Base-by-base conservation (phyloP, 192 early-diverging fungal genomes). In the Coemansia sp. region DNA sequence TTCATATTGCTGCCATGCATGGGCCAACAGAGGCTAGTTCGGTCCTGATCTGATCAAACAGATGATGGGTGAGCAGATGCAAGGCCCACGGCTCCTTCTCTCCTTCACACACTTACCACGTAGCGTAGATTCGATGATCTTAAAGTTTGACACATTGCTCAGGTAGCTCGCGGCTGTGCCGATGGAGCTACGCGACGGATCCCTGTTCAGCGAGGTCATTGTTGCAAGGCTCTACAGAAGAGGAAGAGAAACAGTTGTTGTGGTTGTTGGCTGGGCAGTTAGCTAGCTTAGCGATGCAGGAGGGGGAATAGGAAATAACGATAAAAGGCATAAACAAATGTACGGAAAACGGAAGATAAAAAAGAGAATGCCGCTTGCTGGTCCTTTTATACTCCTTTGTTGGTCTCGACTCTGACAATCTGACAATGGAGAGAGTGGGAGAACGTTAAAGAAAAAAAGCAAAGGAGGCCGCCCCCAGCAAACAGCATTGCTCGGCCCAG, bases 101-200 rank as follows among this genome's bases (percentile, higher is more conserved):
- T 32, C 32, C 4, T 32, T 32, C 32, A 25, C n/a, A 8, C 58
- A 80, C 84, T 77, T 85, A 92, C 92, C 93, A 71, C 96, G 86
- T 63, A 98, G 80, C 13, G 96, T 98, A 2, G 94, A 95, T 65
- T 98, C 96, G 77, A 98, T 98, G 72, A 98, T 97, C 80, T 90
- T 89, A 68, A 95, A 98, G 84, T 96, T 94, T 64, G 85, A 85
- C 13, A 97, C 92, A 45, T 93, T 89, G 62, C 91, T 93, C 48
- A 94, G 83, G 48, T 87, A 88, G 71, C 92, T 88, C 45, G 88
- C 64, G 11, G 84, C 70, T 37, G 63, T 49, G 46, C 67, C 70
- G n/a, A 81, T 75, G 38, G 73, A 69, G 73, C 73, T 76, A 65
- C 79, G 79, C 66, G 79, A 81, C 64, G 79, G 79, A 68, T 81